Conservation (phyloP, 139 green algal species). For the Pleodorina starrii region DNA sequence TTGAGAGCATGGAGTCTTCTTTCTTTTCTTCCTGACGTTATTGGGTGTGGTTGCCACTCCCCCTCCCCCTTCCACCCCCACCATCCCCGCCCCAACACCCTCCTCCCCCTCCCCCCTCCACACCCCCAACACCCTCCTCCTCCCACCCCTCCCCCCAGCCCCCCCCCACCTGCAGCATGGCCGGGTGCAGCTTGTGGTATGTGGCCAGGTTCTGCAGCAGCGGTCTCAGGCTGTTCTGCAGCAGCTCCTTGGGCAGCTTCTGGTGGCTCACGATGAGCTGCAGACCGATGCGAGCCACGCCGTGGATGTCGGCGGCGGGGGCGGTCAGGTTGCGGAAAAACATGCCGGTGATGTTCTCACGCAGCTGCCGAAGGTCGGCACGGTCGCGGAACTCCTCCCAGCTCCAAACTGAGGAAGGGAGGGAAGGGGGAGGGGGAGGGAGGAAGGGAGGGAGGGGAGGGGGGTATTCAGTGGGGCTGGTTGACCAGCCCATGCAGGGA, state of each 20-base stretch:
- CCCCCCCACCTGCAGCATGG: constrained; percentile 45
- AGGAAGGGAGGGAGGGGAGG: neutral
- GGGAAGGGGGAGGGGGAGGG: neutral
- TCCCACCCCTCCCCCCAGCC: no score
- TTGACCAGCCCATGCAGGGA: no score
- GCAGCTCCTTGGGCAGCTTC: constrained; percentile 77
- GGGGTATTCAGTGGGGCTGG: no score
- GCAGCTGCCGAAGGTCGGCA: constrained; percentile 56
- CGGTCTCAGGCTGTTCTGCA: constrained; percentile 87
- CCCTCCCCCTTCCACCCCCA: no score
- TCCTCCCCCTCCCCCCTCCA: no score
- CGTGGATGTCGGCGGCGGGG: constrained; percentile 50
- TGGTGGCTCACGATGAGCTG: constrained; percentile 48
- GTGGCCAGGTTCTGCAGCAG: constrained; percentile 91
- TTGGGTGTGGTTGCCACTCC: no score
- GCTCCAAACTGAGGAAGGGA: constrained; percentile 27
- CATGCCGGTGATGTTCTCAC: constrained; percentile 75
- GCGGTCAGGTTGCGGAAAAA: constrained; percentile 71
- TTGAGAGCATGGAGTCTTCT: no score
- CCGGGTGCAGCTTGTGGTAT: constrained; percentile 77
- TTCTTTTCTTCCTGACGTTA: no score
- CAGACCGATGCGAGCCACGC: constrained; percentile 49
- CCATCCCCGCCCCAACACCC: no score
- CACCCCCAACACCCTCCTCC: no score
- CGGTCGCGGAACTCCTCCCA: constrained; percentile 52